Evolutionary conservation across 306 rosid genomes (phyloP).

Genomic region (Prunus padus): DNA sequence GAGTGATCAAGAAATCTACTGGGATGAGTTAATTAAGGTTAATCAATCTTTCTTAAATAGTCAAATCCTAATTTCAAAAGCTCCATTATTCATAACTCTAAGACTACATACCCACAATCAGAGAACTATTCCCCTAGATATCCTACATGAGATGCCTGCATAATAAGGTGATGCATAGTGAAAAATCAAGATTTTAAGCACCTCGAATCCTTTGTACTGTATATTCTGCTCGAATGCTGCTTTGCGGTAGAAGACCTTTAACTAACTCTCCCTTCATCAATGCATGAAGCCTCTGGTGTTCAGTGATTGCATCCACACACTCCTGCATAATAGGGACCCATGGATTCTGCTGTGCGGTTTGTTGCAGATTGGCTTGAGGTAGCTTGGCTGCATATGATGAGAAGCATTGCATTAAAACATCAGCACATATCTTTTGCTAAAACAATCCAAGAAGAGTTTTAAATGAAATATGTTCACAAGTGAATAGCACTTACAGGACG

Average conservation of each 20-base stretch:
- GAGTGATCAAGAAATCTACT: background rate
- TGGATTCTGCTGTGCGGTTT: constrained; percentile 62
- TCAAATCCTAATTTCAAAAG: background rate
- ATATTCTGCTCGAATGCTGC: constrained; percentile 81
- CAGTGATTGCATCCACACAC: constrained; percentile 76
- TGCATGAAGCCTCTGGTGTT: constrained; percentile 87
- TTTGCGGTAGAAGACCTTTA: constrained; percentile 91
- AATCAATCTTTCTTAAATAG: background rate
- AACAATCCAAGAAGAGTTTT: constrained; percentile 19
- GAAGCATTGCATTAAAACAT: constrained; percentile 16
- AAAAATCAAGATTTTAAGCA: constrained; percentile 28
- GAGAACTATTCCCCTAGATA: background rate
- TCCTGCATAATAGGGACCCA: constrained; percentile 71
- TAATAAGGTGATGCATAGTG: constrained; percentile 12
- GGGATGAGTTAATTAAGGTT: background rate
- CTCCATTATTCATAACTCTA: background rate
- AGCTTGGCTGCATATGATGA: constrained; percentile 52
- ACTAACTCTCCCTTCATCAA: constrained; percentile 96
- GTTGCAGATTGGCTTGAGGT: constrained; percentile 50
- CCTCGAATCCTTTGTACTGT: constrained; percentile 83
- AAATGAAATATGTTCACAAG: constrained; percentile 20
- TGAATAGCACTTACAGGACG: constrained; percentile 50
- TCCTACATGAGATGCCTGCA: background rate
- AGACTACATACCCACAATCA: background rate
- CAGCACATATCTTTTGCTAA: constrained; percentile 4